A percentile compares a stretch with the other conserved stretches of the same genome.
These are phyloP conservation scores for Tephrocybe sp. DNA, from an alignment of 768 basidiomycete genomes.

Conservation along the genomic window DNA sequence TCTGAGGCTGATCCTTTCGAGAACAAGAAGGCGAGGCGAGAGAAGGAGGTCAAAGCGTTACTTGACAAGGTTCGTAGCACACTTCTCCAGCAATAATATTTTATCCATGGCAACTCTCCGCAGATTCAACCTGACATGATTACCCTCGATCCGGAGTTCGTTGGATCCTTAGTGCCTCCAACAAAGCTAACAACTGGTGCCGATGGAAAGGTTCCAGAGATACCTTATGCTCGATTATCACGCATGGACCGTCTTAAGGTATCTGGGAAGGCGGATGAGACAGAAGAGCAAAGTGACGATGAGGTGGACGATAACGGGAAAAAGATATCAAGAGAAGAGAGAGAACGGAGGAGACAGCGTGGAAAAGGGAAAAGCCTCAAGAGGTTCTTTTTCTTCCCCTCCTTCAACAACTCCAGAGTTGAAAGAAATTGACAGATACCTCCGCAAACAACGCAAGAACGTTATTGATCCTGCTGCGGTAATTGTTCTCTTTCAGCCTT, in stretches of 20 bases:
- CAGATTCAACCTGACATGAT: conserved; percentile 94
- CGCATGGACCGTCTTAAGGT: conserved; percentile 76
- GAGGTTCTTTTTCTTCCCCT: conserved; percentile 38
- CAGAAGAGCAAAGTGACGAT: conserved; percentile 46
- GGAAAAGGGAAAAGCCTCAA: conserved; percentile 87
- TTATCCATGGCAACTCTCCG: background rate
- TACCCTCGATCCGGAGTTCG: conserved; percentile 72
- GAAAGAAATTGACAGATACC: conserved; percentile 37
- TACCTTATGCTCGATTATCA: conserved; percentile 70
- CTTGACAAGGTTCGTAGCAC: conserved; percentile 71
- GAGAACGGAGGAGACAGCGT: conserved; percentile 82
- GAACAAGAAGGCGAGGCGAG: conserved; percentile 72
- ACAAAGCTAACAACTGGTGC: conserved; percentile 49
- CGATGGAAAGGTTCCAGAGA: conserved; percentile 36
- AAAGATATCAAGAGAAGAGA: conserved; percentile 50
- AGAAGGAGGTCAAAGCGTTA: conserved; percentile 86
- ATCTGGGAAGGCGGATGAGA: conserved; percentile 72
- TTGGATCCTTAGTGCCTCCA: conserved; percentile 65
- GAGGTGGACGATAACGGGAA: conserved; percentile 32
- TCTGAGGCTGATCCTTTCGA: conserved; percentile 95
- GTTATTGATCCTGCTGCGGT: conserved; percentile 84
- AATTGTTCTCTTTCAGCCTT: conserved; percentile 20
- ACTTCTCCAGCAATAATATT: background rate
- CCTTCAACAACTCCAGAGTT: background rate
- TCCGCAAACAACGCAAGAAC: conserved; percentile 93